Evolutionary conservation across 306 rosid species (phyloP).

Genomic region (Styphnolobium japonicum): DNA sequence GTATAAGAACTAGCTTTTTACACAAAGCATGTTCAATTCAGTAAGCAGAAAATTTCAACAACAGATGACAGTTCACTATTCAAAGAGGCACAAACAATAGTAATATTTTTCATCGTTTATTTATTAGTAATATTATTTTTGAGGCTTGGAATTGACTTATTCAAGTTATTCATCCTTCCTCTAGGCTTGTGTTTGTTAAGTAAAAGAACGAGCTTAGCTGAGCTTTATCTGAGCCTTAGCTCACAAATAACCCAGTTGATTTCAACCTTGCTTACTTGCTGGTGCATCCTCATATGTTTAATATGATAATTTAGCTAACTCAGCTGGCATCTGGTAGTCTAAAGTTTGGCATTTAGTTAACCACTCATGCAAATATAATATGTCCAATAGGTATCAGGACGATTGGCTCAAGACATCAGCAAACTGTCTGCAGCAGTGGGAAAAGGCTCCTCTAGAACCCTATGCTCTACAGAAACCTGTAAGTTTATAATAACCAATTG

Average conservation of each 20-base stretch:
- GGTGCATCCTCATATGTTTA: not conserved
- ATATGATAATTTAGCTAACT: not conserved
- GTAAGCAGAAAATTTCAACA: no score
- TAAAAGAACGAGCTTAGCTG: not conserved
- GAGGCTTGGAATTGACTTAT: not conserved
- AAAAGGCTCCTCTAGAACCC: constrained; percentile 98
- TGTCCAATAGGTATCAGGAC: constrained; percentile 80
- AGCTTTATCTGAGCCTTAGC: not conserved
- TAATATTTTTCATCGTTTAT: not conserved
- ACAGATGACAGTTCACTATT: no score
- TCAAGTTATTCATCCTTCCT: not conserved
- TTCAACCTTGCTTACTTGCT: not conserved
- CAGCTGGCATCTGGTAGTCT: constrained; percentile 1
- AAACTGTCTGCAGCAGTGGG: constrained; percentile 81
- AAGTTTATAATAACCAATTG: constrained; percentile 37
- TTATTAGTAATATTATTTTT: not conserved
- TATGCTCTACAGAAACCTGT: constrained; percentile 89
- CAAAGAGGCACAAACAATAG: not conserved
- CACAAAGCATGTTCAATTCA: not conserved
- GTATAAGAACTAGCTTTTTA: not conserved
- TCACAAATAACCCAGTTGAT: not conserved
- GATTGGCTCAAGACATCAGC: constrained; percentile 99
- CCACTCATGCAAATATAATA: constrained; percentile 12
- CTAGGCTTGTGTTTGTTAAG: not conserved
- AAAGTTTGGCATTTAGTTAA: not conserved